Evolutionary conservation across 192 early-diverging fungal species (phyloP), one percentile per base, ranked within the genome.

Genomic region (Cladochytrium replicatum): DNA sequence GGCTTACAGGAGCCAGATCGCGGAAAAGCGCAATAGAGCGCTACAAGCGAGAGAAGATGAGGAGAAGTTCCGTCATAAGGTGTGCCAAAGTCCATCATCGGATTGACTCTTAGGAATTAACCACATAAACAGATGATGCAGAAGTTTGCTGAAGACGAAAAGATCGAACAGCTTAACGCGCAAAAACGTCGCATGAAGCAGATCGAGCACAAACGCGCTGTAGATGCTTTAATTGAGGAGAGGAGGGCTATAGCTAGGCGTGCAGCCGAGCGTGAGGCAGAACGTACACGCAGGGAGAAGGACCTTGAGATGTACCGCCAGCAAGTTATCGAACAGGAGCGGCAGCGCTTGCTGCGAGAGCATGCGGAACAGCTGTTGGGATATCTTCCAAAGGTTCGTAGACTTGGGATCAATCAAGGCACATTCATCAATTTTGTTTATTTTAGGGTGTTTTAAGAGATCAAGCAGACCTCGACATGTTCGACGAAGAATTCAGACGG

Each of bases 361-460:
- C 77, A 80, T 61, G 77, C 74, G n/a, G 40, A 57, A 13, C 59
- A 64, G 44, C 52, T 80, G 31, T 32, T 72, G 4, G 77, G 77
- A 1, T 78, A 55, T 47, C 45, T 78, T 45, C 75, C 75, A 57
- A 78, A 78, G 61, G 75, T 77, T 19, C 6, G 47, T 32, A 2
- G 24, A 13, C 1, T 3, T 5, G 19, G 19, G 43, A 19, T 52
- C 23, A 4, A 27, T 52, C 22, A 9, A 8, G n/a, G 29, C 19
- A 48, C 45, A 8, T 52, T 9, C 13, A 31, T 3, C 4, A 6
- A n/a, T n/a, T n/a, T 32, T 58, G 49, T 46, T n/a, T 6, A 29
- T 6, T 45, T 40, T 29, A 77, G 77, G 77, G 77, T 38, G 77
- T 80, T n/a, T 45, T 80, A 23, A 64, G 74, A 8, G 74, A 80